These are phyloP conservation scores for Xylariaceae sp. DNA, from an alignment of 2,329 filamentous ascomycete genomes.

Conservation along the genomic window DNA sequence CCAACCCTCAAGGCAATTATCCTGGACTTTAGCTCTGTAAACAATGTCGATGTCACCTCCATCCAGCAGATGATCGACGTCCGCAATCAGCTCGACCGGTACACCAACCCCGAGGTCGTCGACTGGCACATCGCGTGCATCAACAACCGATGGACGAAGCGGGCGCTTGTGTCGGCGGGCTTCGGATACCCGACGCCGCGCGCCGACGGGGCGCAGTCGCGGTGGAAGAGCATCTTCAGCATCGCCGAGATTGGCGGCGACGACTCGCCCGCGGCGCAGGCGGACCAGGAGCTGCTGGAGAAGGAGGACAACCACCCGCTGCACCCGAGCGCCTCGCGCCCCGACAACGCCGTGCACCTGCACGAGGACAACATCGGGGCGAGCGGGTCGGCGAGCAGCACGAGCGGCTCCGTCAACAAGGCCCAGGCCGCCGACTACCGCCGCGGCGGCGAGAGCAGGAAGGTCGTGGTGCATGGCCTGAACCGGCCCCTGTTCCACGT, in stretches of 20 bases:
- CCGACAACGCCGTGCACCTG: slow-evolving; percentile 10
- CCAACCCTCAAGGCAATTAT: slow-evolving; percentile 85
- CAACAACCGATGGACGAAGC: slow-evolving; percentile 92
- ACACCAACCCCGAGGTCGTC: slow-evolving; percentile 73
- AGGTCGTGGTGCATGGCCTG: slow-evolving; percentile 78
- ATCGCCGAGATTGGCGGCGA: slow-evolving; percentile 79
- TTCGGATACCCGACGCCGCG: slow-evolving; percentile 74
- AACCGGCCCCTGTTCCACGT: slow-evolving; percentile 92
- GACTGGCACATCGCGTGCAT: slow-evolving; percentile 97
- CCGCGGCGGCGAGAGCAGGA: slow-evolving; percentile 47
- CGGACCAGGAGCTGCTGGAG: slow-evolving; percentile 61
- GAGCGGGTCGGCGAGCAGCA: slow-evolving; percentile 20
- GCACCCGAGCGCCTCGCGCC: slow-evolving; percentile 6
- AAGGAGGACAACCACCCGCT: slow-evolving; percentile 27
- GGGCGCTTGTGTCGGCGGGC: slow-evolving; percentile 78
- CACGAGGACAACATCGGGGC: slow-evolving; percentile 21
- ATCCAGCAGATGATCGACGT: slow-evolving; percentile 91
- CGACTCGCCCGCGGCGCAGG: slow-evolving; percentile 63
- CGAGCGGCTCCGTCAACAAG: slow-evolving; percentile 17
- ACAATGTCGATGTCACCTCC: slow-evolving; percentile 90
- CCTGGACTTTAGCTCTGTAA: slow-evolving; percentile 88
- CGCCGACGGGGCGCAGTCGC: slow-evolving; percentile 49
- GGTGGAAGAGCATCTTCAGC: slow-evolving; percentile 94
- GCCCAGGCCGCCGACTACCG: slow-evolving; percentile 25
- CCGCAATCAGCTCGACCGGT: slow-evolving; percentile 86